Percentiles rank a stretch among this genome's conserved stretches.
Evolutionary conservation across 805 yeast species (phyloP).

Genomic region (Candida ipomoeae): DNA sequence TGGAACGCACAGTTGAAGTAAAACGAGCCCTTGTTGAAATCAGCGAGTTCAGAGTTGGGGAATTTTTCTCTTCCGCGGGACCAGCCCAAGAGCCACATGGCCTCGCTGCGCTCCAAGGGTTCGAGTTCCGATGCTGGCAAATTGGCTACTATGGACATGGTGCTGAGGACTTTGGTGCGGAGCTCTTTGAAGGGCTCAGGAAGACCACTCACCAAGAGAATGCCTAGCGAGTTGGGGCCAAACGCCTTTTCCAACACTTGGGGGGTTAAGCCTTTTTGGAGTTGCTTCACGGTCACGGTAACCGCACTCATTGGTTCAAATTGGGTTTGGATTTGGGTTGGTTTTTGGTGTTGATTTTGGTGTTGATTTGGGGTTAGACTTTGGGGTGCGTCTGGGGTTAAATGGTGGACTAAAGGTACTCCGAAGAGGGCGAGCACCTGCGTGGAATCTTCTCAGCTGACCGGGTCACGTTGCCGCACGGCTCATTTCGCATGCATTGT

Average conservation of each 20-base stretch:
- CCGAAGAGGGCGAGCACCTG: too few relatives aligned
- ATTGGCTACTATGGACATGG: slow-evolving; percentile 41
- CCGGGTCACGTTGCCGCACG: too few relatives aligned
- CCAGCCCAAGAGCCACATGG: slow-evolving; percentile 58
- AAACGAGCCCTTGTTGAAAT: slow-evolving; percentile 51
- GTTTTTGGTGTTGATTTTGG: too few relatives aligned
- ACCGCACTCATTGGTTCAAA: slow-evolving; percentile 20
- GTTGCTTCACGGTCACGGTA: slow-evolving; percentile 26
- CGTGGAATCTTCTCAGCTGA: too few relatives aligned
- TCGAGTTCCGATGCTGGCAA: slow-evolving; percentile 32
- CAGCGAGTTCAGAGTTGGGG: slow-evolving; percentile 39
- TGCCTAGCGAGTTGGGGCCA: slow-evolving; percentile 54
- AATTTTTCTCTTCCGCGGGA: slow-evolving; percentile 54
- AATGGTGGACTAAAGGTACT: background rate
- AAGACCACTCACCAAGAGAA: slow-evolving; percentile 44
- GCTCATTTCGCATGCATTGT: too few relatives aligned
- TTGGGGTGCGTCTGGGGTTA: too few relatives aligned
- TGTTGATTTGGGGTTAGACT: too few relatives aligned
- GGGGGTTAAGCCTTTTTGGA: slow-evolving; percentile 29
- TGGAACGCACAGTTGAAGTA: slow-evolving; percentile 56
- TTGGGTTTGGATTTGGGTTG: too few relatives aligned
- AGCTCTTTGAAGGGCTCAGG: slow-evolving; percentile 37
- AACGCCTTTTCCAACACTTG: slow-evolving; percentile 41
- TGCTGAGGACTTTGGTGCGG: slow-evolving; percentile 39
- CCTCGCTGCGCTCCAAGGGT: slow-evolving; percentile 44